Base-by-base conservation (phyloP, 331 rosid species). In the Malus hybrid region DNA sequence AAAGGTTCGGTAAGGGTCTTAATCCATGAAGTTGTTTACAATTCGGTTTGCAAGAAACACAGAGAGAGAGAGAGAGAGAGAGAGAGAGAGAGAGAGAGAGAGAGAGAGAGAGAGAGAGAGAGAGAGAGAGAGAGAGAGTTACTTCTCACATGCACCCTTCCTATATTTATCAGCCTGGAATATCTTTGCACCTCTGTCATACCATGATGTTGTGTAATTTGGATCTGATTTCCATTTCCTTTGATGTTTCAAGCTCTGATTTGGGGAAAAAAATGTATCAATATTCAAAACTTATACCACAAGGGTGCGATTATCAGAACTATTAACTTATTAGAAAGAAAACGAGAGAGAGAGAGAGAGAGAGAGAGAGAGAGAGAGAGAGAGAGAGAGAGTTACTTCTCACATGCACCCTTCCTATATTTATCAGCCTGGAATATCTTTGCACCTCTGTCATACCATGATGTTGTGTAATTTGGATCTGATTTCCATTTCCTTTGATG, bases 401-500 rank as follows among this genome's bases (percentile, higher is more conserved):
- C 83, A 78, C 88, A 84, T 13, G 88, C 88, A 44, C 88, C 88
- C 72, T 84, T 84, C 83, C 88, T 78, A 58, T 78, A 81, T 32
- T 84, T 81, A 48, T 81, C 85, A 20, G 88, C 88, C 66, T 84
- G 88, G 46, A 61, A 68, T 12, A 84, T 81, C 70, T 78, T 84
- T 44, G 83, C 85, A 71, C 88, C 88, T 74, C 88, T 84, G 55
- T 84, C 85, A 4, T 84, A 84, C 88, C 88, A 84, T 7, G 83
- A 78, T 34, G 66, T 84, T 30, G 88, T 81, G 56, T 84, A 84
- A 65, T 81, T 68, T 3, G 88, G 88, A 71, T 84, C 88, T 2
- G 88, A 78, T 75, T 84, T 84, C 88, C 88, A 84, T 58, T 84
- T 84, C 81, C 85, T 70, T 81, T 84, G 88, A 84, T 84, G 88